Base-by-base conservation (phyloP, 768 basidiomycete species). In the Imleria badia region DNA sequence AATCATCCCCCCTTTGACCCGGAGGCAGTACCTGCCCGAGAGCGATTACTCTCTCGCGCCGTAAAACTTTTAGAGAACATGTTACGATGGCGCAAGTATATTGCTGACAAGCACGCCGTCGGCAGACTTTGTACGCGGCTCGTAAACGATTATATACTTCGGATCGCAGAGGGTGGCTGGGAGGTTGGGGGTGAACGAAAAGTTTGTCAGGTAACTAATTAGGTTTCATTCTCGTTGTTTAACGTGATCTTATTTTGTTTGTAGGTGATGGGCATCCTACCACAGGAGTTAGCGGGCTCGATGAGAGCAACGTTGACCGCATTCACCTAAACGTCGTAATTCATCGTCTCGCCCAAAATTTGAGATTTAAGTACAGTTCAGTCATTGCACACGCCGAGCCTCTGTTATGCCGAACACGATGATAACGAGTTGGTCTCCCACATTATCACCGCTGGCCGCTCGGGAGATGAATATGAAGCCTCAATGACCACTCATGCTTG, bases 131-230 rank as follows among this genome's bases (percentile, higher is more conserved):
- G 82, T 20, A 76, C 72, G 14, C 78, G 76, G 58, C 69, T 94
- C 15, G 76, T 90, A 10, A 79, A 80, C 20, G 74, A 78, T 19
- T 79, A 79, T 56, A 77, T 94, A 40, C 63, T 87, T 46, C 82
- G 81, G 6, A 76, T 90, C 30, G 86, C 92, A 6, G 79, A 83
- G 56, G 80, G 78, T 52, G 89, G 88, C 10, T 97, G 94, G 94
- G 91, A 92, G 40, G 87, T 91, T 35, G 93, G 94, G 12, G 92
- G 92, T 3, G 80, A 86, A 68, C 82, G 82, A 36, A 72, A 81
- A 54, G 74, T 81, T 52, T 75, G 72, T 29, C 82, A 81, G 80
- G 91, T 91, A 56, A 59, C 74, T 67, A 38, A 46, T 48, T 36
- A 44, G 22, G 23, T 17, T 19, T 35, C 19, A 35, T n/a, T 23